Percentiles rank a stretch among this genome's conserved stretches.
Evolutionary conservation across 257 asterid species (phyloP).

Genomic region (Solanum bukasovii): DNA sequence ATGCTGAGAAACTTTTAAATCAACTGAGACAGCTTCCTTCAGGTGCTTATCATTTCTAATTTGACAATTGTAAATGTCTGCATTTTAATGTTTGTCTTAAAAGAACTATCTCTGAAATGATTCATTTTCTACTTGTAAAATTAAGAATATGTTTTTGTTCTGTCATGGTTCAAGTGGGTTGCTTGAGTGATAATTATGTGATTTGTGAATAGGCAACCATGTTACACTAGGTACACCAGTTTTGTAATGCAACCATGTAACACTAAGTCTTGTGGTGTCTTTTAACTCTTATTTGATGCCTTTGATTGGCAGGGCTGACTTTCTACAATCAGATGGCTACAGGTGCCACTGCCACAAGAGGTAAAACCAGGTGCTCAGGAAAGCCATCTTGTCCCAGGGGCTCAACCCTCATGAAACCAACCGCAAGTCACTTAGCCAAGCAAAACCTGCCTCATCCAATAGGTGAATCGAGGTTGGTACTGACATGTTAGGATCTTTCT

Average conservation of each 20-base stretch:
- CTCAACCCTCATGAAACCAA: constrained; percentile 96
- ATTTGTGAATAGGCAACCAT: background rate
- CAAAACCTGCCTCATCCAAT: constrained; percentile 50
- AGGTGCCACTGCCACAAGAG: constrained; percentile 23
- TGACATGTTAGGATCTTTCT: background rate
- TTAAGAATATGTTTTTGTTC: background rate
- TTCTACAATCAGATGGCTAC: constrained; percentile 37
- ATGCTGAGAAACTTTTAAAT: constrained; percentile 27
- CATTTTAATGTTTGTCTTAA: background rate
- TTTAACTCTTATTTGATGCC: background rate
- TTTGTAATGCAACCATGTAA: background rate
- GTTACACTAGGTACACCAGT: background rate
- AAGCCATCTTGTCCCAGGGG: constrained; percentile 52
- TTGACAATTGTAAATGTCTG: background rate
- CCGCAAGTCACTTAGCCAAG: constrained; percentile 92
- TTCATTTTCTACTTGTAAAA: background rate
- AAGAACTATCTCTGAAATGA: background rate
- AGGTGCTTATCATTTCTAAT: constrained; percentile 30
- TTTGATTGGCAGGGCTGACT: constrained; percentile 41
- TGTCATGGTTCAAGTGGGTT: background rate
- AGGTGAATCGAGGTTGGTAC: constrained; percentile 42
- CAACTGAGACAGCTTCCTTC: constrained; percentile 39
- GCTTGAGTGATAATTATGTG: background rate
- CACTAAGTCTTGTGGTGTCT: background rate
- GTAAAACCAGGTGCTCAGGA: constrained; percentile 28